Conservation (phyloP, 2,329 filamentous ascomycete genomes). For the Parascedosporium putredinis region DNA sequence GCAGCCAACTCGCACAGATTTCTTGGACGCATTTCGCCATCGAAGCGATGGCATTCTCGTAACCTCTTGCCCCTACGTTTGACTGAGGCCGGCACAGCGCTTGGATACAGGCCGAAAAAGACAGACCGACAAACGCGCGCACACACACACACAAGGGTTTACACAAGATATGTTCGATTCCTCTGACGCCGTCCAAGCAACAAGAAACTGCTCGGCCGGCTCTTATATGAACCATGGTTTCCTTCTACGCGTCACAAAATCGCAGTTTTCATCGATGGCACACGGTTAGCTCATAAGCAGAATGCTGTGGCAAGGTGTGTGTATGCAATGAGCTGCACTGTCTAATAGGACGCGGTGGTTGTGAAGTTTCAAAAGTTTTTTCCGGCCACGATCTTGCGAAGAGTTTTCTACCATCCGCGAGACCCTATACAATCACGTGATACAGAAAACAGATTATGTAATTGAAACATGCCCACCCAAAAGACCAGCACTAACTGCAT, state of each 20-base stretch:
- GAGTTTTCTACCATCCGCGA: background rate
- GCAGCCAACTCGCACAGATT: too few species aligned
- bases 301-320: conserved; percentile 6
- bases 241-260: conserved; percentile 39
- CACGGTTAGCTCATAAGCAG: conserved; percentile 6
- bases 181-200: conserved; percentile 74
- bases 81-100: too few species aligned
- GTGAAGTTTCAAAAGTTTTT: conserved; percentile 4
- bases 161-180: conserved; percentile 50
- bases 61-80: too few species aligned
- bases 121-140: background rate
- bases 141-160: background rate
- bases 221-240: conserved; percentile 55
- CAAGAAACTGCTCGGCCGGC: conserved; percentile 54
- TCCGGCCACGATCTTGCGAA: background rate
- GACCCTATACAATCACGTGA: background rate
- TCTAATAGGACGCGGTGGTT: conserved; percentile 7
- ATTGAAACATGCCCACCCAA: too few species aligned
- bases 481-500: background rate
- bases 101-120: background rate
- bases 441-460: background rate
- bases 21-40: too few species aligned
- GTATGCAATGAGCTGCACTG: conserved; percentile 8
- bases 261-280: conserved; percentile 45
- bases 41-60: too few species aligned